Evolutionary conservation across 352 stramenopile species (phyloP).

Genomic region (Paralagenidium karlingii): DNA sequence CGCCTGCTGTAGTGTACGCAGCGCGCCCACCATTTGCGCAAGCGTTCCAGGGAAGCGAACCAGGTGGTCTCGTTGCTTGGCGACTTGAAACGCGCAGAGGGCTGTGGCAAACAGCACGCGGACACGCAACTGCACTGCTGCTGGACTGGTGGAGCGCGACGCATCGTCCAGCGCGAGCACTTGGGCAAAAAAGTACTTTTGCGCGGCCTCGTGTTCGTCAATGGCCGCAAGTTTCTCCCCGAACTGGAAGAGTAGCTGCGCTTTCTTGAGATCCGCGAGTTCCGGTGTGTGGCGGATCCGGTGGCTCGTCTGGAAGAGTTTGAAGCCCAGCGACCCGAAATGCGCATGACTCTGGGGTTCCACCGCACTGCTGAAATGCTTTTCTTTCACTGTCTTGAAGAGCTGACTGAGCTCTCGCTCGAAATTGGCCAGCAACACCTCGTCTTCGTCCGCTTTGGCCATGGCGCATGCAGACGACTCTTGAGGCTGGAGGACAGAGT

Average conservation of each 20-base stretch:
- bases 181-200: conserved; percentile 30
- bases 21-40: conserved; percentile 21
- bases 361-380: conserved; percentile 10
- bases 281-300: too few relatives aligned
- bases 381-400: conserved; percentile 22
- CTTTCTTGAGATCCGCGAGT: conserved; percentile 18
- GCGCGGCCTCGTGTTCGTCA: conserved; percentile 31
- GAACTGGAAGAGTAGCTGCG: conserved; percentile 21
- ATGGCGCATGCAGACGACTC: too few relatives aligned
- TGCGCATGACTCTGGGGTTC: too few relatives aligned
- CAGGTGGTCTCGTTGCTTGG: conserved; percentile 17
- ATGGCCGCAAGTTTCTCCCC: conserved; percentile 32
- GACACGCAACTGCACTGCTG: conserved; percentile 11
- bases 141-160: not conserved
- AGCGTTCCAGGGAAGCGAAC: conserved; percentile 33
- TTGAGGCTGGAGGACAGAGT: too few relatives aligned
- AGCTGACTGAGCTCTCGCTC: conserved; percentile 27
- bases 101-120: conserved; percentile 28
- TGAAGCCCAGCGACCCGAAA: conserved; percentile 17
- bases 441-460: conserved; percentile 5
- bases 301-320: conserved; percentile 14
- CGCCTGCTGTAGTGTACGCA: conserved; percentile 20
- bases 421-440: conserved; percentile 35
- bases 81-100: conserved; percentile 21
- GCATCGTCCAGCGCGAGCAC: conserved; percentile 7